These are phyloP conservation scores for Gossypium stocksii DNA, from an alignment of 345 rosid genomes.

Conservation along the genomic window DNA sequence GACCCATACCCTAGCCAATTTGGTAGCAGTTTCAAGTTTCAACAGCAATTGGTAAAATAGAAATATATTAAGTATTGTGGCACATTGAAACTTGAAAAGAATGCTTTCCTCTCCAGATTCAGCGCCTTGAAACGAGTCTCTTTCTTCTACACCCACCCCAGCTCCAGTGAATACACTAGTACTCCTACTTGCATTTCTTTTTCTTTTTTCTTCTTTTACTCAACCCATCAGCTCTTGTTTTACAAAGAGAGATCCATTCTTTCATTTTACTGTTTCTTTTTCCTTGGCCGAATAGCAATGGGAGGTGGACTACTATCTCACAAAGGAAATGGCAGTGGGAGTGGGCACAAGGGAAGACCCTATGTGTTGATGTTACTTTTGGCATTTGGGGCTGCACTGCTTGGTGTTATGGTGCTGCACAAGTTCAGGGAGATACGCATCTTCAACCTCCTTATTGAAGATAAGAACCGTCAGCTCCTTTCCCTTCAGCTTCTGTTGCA, in stretches of 20 bases:
- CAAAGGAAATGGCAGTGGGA: slow-evolving; percentile 25
- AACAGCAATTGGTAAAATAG: background rate
- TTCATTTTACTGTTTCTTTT: background rate
- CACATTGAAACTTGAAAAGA: slow-evolving; percentile 5
- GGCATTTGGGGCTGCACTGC: slow-evolving; percentile 52
- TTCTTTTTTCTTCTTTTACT: background rate
- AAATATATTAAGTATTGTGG: background rate
- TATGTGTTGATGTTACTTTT: slow-evolving; percentile 44
- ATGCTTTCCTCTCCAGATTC: slow-evolving; percentile 19
- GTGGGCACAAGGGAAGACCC: slow-evolving; percentile 36
- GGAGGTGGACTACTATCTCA: slow-evolving; percentile 24
- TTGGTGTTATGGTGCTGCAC: slow-evolving; percentile 51
- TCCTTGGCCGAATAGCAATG: slow-evolving; percentile 20
- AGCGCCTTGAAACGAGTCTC: slow-evolving; percentile 32
- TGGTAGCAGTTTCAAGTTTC: background rate
- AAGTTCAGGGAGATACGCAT: slow-evolving; percentile 54
- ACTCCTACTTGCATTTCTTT: background rate
- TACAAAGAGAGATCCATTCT: background rate
- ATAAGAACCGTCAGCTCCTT: slow-evolving; percentile 41
- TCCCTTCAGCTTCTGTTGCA: slow-evolving; percentile 53
- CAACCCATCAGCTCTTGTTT: background rate
- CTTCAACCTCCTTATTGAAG: slow-evolving; percentile 43
- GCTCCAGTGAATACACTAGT: background rate
- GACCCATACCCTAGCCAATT: too few species aligned
- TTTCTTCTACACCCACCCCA: slow-evolving; percentile 11